Base-by-base conservation (phyloP, 345 rosid species). In the Chamaenerion angustifolium region DNA sequence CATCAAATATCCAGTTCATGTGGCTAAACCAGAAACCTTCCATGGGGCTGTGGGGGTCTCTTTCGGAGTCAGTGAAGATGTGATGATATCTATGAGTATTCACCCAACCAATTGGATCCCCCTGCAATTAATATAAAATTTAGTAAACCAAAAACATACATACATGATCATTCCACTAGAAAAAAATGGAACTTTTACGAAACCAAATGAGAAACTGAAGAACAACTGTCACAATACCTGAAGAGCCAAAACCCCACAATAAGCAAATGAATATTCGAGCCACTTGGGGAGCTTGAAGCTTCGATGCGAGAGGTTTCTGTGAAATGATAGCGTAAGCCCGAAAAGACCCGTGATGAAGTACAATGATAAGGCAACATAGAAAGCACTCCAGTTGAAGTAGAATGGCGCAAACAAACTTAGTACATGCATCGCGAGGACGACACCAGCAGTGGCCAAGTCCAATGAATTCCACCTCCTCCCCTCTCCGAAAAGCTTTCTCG, bases 1-100 rank as follows among this genome's bases (percentile, higher is more conserved):
- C 62, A 62, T 89, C 95, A 58, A 89, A 83, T 54, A 89, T 67
- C 95, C 97, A 85, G 59, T 53, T 77, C 70, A 83, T 72, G 41
- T 89, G 95, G 60, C 95, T 85, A 23, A 79, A 81, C 98, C 95
- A 85, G 66, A 90, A 90, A 43, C 98, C 98, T 54, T 79, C 88
- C 67, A 62, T 64, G 47, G 97, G 97, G 60, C 95, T 85, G 64
- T 85, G 97, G 23, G 95, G 97, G 45, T 89, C 97, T 66, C 76
- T 77, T 12, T 85, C 90, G 11, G 95, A 81, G 74, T 86, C 95
- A 65, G 85, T 76, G 46, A 68, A 81, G 65, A 79, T 78, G 66
- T 89, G 97, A 54, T 89, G 95, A 54, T 81, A 77, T 69, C 97
- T 83, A 59, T 89, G 97, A 11, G 85, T 81, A 75, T 95, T 85